These are phyloP conservation scores for Ambrosia trifida DNA, from an alignment of 129 eudicot species.

Conservation along the genomic window DNA sequence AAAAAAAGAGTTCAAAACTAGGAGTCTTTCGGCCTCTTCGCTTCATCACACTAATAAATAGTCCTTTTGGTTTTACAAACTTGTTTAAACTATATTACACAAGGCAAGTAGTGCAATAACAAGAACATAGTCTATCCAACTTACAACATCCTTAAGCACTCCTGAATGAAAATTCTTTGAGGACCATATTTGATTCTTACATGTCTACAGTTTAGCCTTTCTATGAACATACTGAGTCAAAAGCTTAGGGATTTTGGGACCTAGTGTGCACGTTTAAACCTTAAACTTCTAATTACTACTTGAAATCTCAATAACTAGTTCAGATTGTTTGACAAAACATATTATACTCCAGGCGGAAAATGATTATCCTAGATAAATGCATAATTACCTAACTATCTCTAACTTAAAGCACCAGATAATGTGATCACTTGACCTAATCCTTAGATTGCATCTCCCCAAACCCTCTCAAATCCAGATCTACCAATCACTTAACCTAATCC, in stretches of 20 bases:
- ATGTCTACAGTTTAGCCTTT: background rate
- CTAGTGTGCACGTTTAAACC: too few relatives aligned
- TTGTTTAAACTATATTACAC: slow-evolving; percentile 6
- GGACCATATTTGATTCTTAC: background rate
- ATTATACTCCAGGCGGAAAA: background rate
- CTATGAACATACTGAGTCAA: background rate
- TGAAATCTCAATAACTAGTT: too few relatives aligned
- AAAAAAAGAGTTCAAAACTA: background rate
- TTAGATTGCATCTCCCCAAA: too few relatives aligned
- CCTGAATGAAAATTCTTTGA: background rate
- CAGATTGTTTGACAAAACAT: background rate
- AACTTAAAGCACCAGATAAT: background rate
- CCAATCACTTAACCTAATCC: background rate
- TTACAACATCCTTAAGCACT: background rate
- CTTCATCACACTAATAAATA: background rate
- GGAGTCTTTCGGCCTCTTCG: background rate
- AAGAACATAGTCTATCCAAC: background rate
- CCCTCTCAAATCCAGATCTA: background rate
- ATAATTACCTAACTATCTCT: background rate
- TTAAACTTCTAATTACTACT: too few relatives aligned
- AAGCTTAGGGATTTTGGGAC: too few relatives aligned
- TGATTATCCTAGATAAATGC: too few relatives aligned
- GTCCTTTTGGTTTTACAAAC: background rate
- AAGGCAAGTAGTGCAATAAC: slow-evolving; percentile 3
- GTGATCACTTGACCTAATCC: too few relatives aligned